Percentiles rank a stretch among this genome's conserved stretches.
Conservation (phyloP, 108 stramenopile genomes). For the Nannochloropsis salina region DNA sequence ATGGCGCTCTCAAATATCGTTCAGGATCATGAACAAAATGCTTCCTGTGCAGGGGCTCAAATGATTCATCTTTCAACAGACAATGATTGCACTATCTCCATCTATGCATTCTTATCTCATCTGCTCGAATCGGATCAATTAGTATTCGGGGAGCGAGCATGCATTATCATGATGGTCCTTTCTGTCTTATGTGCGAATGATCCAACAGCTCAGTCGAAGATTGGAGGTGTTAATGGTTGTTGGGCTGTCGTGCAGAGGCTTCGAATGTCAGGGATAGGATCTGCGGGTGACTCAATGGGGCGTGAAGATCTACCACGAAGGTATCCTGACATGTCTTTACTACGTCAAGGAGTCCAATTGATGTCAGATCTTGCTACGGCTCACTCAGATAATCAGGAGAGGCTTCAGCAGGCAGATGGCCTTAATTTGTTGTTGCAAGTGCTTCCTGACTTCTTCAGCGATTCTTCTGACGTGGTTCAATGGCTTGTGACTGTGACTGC, state of each 20-base stretch:
- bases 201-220: neutral
- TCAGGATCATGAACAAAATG: neutral
- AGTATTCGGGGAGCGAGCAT: neutral
- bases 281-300: neutral
- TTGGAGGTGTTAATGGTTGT: conserved; percentile 13
- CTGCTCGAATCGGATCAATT: neutral
- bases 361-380: neutral
- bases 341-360: neutral
- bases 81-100: neutral
- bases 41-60: neutral
- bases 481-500: neutral
- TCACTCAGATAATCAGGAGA: neutral
- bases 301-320: neutral
- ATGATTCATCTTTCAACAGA: neutral
- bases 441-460: neutral
- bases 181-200: neutral
- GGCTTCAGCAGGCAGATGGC: neutral
- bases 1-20: neutral
- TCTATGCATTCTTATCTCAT: neutral
- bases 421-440: neutral
- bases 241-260: neutral
- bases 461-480: neutral
- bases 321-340: neutral
- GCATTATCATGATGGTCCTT: conserved; percentile 7
- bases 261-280: neutral